Evolutionary conservation across 1,284 basidiomycete genomes (phyloP).

Genomic region (Leucoagaricus sp.): DNA sequence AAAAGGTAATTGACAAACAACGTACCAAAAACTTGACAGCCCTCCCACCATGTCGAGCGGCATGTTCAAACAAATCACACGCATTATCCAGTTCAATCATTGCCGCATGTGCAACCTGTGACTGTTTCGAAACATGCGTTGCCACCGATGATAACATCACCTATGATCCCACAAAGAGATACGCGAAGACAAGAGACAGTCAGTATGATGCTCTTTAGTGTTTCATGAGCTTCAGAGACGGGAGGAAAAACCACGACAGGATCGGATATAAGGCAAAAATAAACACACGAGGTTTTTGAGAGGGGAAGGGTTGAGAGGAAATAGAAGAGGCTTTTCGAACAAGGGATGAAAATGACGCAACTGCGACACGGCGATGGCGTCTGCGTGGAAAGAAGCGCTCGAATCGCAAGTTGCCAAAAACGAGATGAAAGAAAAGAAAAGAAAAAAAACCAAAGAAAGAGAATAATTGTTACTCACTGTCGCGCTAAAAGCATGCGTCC

Average conservation of each 20-base stretch:
- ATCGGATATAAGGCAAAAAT: neutral
- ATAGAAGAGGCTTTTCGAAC: neutral
- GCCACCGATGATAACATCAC: conserved; percentile 72
- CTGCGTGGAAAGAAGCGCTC: neutral
- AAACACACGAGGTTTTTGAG: too few relatives aligned
- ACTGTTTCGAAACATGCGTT: conserved; percentile 57
- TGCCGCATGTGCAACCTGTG: conserved; percentile 67
- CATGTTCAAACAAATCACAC: conserved; percentile 61
- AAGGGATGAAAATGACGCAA: too few relatives aligned
- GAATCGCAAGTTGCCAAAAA: neutral
- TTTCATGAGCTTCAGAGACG: neutral
- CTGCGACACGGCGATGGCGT: too few relatives aligned
- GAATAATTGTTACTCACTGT: conserved; percentile 41
- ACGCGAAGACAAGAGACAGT: neutral
- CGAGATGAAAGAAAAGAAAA: neutral
- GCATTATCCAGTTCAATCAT: conserved; percentile 59
- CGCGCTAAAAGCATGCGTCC: conserved; percentile 69
- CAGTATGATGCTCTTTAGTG: neutral
- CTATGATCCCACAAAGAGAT: conserved; percentile 31
- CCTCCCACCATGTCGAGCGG: conserved; percentile 59
- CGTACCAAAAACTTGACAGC: conserved; percentile 67
- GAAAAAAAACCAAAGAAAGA: conserved; percentile 56
- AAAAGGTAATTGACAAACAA: too few relatives aligned
- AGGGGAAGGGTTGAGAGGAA: neutral
- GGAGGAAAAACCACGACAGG: neutral